Conservation (phyloP, 2,329 filamentous ascomycete species). For the Purpureocillium takamizusanense region DNA sequence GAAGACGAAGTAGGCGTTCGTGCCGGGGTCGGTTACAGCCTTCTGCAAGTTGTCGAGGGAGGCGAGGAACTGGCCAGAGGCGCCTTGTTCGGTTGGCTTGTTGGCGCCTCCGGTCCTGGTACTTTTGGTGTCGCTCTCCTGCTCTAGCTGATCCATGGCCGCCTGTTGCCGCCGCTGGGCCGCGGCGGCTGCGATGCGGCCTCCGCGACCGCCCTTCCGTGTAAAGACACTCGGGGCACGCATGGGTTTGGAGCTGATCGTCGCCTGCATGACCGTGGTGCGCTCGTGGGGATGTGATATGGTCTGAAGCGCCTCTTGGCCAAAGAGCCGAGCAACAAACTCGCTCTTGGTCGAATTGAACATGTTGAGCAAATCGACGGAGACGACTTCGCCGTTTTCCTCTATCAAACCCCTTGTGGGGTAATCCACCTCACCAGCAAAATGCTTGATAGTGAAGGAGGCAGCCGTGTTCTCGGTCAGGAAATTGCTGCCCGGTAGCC, state of each 20-base stretch:
- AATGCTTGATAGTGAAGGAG: slow-evolving; percentile 86
- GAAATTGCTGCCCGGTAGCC: slow-evolving; percentile 83
- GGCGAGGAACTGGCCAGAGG: slow-evolving; percentile 83
- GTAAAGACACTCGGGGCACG: slow-evolving; percentile 89
- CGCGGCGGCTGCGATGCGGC: slow-evolving; percentile 18
- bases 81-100: slow-evolving; percentile 59
- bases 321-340: slow-evolving; percentile 84
- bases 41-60: slow-evolving; percentile 87
- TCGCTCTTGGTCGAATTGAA: slow-evolving; percentile 81
- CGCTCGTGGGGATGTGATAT: slow-evolving; percentile 89
- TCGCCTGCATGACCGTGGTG: slow-evolving; percentile 87
- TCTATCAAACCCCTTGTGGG: slow-evolving; percentile 79
- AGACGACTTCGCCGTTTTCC: slow-evolving; percentile 93
- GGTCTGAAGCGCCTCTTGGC: slow-evolving; percentile 89
- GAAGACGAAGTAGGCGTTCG: slow-evolving; percentile 93
- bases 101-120: slow-evolving; percentile 24
- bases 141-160: slow-evolving; percentile 36
- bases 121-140: slow-evolving; percentile 36
- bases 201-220: slow-evolving; percentile 49
- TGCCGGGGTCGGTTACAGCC: slow-evolving; percentile 69
- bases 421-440: slow-evolving; percentile 94
- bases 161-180: slow-evolving; percentile 30
- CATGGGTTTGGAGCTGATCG: slow-evolving; percentile 90
- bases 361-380: slow-evolving; percentile 89
- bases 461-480: slow-evolving; percentile 71